phyloP scores from a whole-genome alignment of 257 asterid genomes.

The Rubia yunnanensis region DNA sequence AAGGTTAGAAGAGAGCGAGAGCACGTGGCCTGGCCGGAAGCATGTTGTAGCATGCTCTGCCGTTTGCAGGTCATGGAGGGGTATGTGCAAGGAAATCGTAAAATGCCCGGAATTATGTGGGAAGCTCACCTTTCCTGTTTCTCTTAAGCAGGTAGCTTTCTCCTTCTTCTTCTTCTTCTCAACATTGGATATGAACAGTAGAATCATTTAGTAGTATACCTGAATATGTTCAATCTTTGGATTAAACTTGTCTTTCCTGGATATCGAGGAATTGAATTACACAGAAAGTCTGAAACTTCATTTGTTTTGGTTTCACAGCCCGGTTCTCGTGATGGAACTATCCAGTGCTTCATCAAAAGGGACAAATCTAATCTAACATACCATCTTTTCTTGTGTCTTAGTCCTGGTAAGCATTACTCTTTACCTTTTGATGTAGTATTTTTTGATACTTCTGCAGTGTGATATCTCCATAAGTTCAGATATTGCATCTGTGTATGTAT shows the following conservation, averaged over 20 bases:
- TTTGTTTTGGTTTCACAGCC: slow-evolving; percentile 44
- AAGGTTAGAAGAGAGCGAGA: slow-evolving; percentile 90
- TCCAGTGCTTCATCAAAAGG: slow-evolving; percentile 91
- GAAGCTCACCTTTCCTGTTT: slow-evolving; percentile 84
- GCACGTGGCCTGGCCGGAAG: slow-evolving; percentile 85
- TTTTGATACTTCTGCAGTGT: neutral
- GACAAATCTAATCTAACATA: slow-evolving; percentile 76
- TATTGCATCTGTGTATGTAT: neutral
- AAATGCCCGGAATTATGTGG: slow-evolving; percentile 68
- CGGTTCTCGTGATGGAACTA: slow-evolving; percentile 83
- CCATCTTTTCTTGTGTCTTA: slow-evolving; percentile 85
- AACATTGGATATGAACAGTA: neutral
- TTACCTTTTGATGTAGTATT: neutral
- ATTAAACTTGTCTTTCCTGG: neutral
- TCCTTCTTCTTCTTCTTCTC: neutral
- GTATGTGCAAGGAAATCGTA: slow-evolving; percentile 79
- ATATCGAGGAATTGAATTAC: neutral
- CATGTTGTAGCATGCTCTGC: slow-evolving; percentile 84
- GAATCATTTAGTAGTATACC: neutral
- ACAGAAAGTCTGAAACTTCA: neutral
- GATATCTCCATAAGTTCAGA: slow-evolving; percentile 1
- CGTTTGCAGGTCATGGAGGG: slow-evolving; percentile 92
- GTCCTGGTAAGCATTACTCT: slow-evolving; percentile 53
- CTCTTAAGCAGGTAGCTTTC: slow-evolving; percentile 69
- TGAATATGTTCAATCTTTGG: neutral